Evolutionary conservation across 331 rosid genomes (phyloP), one percentile per base, ranked within the genome.

Genomic region (Rosa hybrid): DNA sequence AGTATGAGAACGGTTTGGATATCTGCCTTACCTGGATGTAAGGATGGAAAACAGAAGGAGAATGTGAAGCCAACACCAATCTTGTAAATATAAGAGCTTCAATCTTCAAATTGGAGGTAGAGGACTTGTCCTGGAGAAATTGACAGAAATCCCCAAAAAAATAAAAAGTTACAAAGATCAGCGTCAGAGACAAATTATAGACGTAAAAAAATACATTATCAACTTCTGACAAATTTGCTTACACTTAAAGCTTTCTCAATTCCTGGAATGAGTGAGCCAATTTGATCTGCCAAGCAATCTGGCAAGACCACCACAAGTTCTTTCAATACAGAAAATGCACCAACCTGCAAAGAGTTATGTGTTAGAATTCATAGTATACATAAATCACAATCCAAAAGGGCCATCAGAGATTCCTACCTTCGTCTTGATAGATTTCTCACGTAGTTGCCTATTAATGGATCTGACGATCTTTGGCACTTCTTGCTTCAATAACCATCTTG

Each of bases 191-290:
- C 11, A 73, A 71, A 81, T 65, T 71, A 50, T 21, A 75, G 14
- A 27, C 34, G 8, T 38, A 45, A 27, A 56, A 75, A 75, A 57
- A 64, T 41, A 34, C 8, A 54, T 34, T 49, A 69, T 70, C 72
- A 39, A 53, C 17, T 80, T 8, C 42, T 75, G 45, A 45, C 42
- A 79, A 76, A 75, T 59, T 16, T 62, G 72, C 92, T 84, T 89
- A 96, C 99, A 81, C 86, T 96, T 86, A 93, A 87, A 64, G 99
- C 99, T 17, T 93, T 96, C 74, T 96, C 98, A 79, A 96, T 93
- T 86, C 99, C 99, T 42, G 98, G 98, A 83, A 96, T 93, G 87
- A 96, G 99, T 54, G 99, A 96, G 77, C 99, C 98, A 80, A 93
- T 96, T 81, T 92, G 98, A 62, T 96, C 99, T 12, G 97, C 97